A percentile compares a stretch with the other conserved stretches of the same genome.
These are phyloP conservation scores for Sugiyamaella marilandica DNA, from an alignment of 805 yeast species.

Conservation along the genomic window DNA sequence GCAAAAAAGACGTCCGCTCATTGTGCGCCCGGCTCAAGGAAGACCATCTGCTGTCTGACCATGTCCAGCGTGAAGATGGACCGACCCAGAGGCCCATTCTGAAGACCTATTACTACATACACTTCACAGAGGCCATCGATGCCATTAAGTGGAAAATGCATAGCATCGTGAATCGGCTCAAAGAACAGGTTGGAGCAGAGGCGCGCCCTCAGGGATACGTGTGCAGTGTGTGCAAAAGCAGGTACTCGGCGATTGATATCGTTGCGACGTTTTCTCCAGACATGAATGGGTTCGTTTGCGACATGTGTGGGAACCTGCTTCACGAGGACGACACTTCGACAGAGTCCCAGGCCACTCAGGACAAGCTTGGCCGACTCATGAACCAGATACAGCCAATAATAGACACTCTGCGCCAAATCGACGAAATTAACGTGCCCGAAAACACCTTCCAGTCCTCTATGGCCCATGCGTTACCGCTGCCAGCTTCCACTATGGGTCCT, in stretches of 20 bases:
- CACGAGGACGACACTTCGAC: slow-evolving; percentile 85
- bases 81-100: slow-evolving; percentile 61
- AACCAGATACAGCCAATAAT: slow-evolving; percentile 84
- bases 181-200: slow-evolving; percentile 76
- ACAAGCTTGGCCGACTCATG: slow-evolving; percentile 78
- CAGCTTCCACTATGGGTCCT: slow-evolving; percentile 27
- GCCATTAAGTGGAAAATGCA: slow-evolving; percentile 96
- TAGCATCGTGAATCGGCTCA: slow-evolving; percentile 68
- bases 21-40: slow-evolving; percentile 77
- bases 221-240: slow-evolving; percentile 79
- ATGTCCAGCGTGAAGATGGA: slow-evolving; percentile 45
- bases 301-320: slow-evolving; percentile 69
- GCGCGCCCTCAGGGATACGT: slow-evolving; percentile 91
- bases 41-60: slow-evolving; percentile 65
- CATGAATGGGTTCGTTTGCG: slow-evolving; percentile 75
- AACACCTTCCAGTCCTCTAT: slow-evolving; percentile 85
- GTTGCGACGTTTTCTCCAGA: slow-evolving; percentile 76
- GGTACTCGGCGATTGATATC: slow-evolving; percentile 83
- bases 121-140: slow-evolving; percentile 89
- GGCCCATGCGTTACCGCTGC: slow-evolving; percentile 76
- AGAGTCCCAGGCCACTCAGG: slow-evolving; percentile 76
- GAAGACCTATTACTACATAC: slow-evolving; percentile 80
- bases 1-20: slow-evolving; percentile 74
- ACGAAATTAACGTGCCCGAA: slow-evolving; percentile 74
- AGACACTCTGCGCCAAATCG: slow-evolving; percentile 73